Percentiles rank a stretch among this genome's conserved stretches.
These are phyloP conservation scores for Mucor irregularis DNA, from an alignment of 371 early-diverging fungal species.

Conservation along the genomic window DNA sequence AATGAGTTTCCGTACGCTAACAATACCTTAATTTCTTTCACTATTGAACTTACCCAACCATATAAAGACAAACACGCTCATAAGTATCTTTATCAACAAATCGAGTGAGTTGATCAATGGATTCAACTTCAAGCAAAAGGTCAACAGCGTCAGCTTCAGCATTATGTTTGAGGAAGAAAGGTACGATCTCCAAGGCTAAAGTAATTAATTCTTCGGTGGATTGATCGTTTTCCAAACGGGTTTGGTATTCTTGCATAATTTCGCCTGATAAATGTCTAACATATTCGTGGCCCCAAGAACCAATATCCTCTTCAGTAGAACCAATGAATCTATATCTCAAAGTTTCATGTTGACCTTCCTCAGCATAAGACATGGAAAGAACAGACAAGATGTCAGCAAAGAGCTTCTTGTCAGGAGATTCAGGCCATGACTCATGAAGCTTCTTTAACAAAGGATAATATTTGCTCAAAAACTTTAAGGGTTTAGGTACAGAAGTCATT, in stretches of 20 bases:
- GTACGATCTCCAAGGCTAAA: slow-evolving; percentile 84
- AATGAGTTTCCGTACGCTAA: not conserved
- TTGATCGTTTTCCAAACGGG: slow-evolving; percentile 61
- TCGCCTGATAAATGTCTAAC: slow-evolving; percentile 94
- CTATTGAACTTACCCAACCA: slow-evolving; percentile 71
- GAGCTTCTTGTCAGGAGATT: slow-evolving; percentile 75
- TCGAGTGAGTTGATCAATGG: slow-evolving; percentile 70
- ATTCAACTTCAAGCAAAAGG: slow-evolving; percentile 87
- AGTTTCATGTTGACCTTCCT: slow-evolving; percentile 80
- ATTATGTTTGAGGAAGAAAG: slow-evolving; percentile 90
- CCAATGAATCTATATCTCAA: slow-evolving; percentile 87
- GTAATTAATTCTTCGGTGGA: slow-evolving; percentile 65
- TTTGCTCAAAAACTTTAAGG: slow-evolving; percentile 91
- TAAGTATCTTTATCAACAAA: slow-evolving; percentile 92
- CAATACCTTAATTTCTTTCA: not conserved
- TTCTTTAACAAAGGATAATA: slow-evolving; percentile 77
- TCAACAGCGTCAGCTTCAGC: slow-evolving; percentile 98
- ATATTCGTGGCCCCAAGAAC: slow-evolving; percentile 99
- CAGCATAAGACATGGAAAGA: slow-evolving; percentile 93
- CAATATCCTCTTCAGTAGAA: slow-evolving; percentile 73
- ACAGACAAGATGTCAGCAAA: slow-evolving; percentile 96
- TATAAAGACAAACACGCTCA: slow-evolving; percentile 93
- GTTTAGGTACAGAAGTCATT: slow-evolving; percentile 98
- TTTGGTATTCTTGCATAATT: slow-evolving; percentile 82
- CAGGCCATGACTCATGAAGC: slow-evolving; percentile 76